phyloP scores from a whole-genome alignment of 768 basidiomycete species.

The Russula sp. region DNA sequence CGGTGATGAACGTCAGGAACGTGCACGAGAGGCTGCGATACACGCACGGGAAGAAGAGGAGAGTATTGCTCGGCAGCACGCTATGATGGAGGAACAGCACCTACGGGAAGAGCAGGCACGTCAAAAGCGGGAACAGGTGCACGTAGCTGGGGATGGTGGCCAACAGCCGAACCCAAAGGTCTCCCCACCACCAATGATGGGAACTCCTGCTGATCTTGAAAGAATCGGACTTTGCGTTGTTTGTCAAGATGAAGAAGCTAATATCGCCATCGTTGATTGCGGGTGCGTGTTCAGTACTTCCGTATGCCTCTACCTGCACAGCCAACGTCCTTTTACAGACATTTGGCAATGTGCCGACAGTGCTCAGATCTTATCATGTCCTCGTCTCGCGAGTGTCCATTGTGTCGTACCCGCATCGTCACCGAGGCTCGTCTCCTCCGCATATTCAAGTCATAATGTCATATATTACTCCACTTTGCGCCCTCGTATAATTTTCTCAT shows the following conservation, averaged over 20 bases:
- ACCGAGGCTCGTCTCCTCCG: conserved; percentile 75
- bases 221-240: conserved; percentile 81
- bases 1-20: conserved; percentile 54
- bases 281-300: conserved; percentile 50
- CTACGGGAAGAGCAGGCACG: conserved; percentile 28
- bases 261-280: conserved; percentile 91
- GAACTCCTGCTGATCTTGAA: conserved; percentile 38
- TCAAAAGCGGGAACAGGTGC: conserved; percentile 20
- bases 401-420: conserved; percentile 85
- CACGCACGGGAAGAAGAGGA: conserved; percentile 31
- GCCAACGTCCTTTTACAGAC: conserved; percentile 38
- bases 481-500: background rate
- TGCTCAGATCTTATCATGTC: conserved; percentile 78
- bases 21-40: conserved; percentile 43
- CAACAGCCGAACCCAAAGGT: conserved; percentile 22
- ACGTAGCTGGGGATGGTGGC: background rate
- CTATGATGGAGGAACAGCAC: conserved; percentile 27
- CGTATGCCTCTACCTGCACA: background rate
- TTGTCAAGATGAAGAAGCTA: conserved; percentile 92
- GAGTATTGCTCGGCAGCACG: conserved; percentile 16
- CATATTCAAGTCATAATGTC: conserved; percentile 52
- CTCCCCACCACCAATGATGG: conserved; percentile 27
- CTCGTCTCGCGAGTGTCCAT: conserved; percentile 80
- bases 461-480: background rate
- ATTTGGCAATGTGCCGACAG: conserved; percentile 68